Evolutionary conservation across 345 rosid genomes (phyloP), one percentile per base, ranked within the genome.

Genomic region (Viola odorata): DNA sequence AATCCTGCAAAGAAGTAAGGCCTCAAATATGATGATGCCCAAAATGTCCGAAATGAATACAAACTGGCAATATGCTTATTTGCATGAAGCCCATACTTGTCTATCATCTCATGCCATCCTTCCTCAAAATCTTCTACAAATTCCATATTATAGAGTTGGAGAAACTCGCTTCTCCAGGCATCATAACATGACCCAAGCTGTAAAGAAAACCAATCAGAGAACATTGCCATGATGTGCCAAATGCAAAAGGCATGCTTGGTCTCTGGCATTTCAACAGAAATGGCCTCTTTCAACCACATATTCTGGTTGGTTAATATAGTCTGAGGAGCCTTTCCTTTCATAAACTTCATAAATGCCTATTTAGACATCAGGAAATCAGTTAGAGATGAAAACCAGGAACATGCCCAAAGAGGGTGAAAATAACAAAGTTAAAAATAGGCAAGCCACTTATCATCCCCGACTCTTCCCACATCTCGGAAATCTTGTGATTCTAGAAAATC

Each of bases 301-400:
- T 80, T 74, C 15, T 77, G 75, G 64, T 77, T 79, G 32, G 71
- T 80, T 69, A 74, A 37, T 57, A 77, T 64, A 51, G 81, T 80
- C 65, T 72, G 64, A 8, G 84, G 84, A 59, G 61, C 67, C 71
- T 72, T 77, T 73, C 79, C 76, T 64, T 75, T 72, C 84, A 80
- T 69, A 52, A 77, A 76, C 23, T 51, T 62, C 50, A 77, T 23
- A 66, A 80, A 77, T 32, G 66, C 65, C 78, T 76, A 65, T 57
- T 68, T 1, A 48, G 16, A 55, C 51, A 56, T 39, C 9, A 56
- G 36, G 7, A 55, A 38, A 56, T 56, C 4, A 64, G 38, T 8
- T 17, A 51, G 16, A 63, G 6, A 11, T 36, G 53, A 3, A 32
- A n/a, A 42, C 41, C 37, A 16, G 11, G 56, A 5, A 9, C 6